Evolutionary conservation across 352 stramenopile species (phyloP), one percentile per base, ranked within the genome.

Genomic region (Phytophthora constricta): DNA sequence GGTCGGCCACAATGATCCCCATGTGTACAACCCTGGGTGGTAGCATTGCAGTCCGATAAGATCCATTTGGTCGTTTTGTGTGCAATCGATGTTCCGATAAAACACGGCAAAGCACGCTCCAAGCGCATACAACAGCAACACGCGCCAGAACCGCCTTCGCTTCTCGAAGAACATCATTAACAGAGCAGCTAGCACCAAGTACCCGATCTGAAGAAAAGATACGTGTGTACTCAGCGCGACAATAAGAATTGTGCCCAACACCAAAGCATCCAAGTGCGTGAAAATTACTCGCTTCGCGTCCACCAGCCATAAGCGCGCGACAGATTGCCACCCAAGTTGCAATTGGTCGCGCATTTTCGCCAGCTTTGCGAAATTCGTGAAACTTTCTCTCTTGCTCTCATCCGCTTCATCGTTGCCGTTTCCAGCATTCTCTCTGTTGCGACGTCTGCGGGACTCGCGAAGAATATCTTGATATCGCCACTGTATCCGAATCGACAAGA

Each of bases 121-220:
- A 27, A 96, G 70, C 4, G 88, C 72, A 57, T 96, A 96, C 10
- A 81, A 60, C 9, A 96, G 68, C 22, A 96, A 58, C 3, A 92
- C 63, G n/a, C 88, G 76, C 88, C 88, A 96, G 11, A 96, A 86
- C 0, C 80, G 79, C 7, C 86, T 73, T 8, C 86, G 79, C 48
- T 92, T 80, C 41, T 93, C 80, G 47, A 93, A 92, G 75, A 94
- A 95, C 10, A 96, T 58, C 65, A 94, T 93, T 2, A 93, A 65
- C 14, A 92, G 42, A 33, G 89, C 86, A 23, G 88, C 86, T 9
- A 96, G 64, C n/a, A 92, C 74, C 19, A 96, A 62, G 25, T 93
- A 96, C 14, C 88, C 88, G 27, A 91, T 90, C 67, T 96, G 88
- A 42, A 96, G 77, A 43, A 96, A 87, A 2, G 85, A 95, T 3